phyloP scores from a whole-genome alignment of 169 alveolate species.

The Plasmodium gonderi region DNA sequence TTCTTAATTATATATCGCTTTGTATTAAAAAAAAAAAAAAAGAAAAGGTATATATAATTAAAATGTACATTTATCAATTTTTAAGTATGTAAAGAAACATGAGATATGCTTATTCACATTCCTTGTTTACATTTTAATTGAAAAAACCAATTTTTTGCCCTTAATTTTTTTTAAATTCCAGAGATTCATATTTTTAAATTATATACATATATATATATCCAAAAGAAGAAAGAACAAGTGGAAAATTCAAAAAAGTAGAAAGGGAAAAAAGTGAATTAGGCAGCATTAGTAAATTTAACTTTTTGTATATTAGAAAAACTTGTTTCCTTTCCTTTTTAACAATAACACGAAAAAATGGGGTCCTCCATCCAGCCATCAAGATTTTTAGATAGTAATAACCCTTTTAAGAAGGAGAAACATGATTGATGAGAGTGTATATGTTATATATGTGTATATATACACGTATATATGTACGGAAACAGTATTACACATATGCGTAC shows the following conservation, averaged over 20 bases:
- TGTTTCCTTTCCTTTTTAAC: background rate
- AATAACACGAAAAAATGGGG: slow-evolving; percentile 53
- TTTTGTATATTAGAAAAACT: background rate
- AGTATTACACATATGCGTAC: background rate
- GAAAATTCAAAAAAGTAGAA: background rate
- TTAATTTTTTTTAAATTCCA: background rate
- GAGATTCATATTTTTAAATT: background rate
- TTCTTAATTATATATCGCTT: background rate
- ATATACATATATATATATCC: too few species aligned
- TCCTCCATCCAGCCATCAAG: slow-evolving; percentile 72
- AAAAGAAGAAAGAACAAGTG: background rate
- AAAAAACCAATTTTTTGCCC: background rate
- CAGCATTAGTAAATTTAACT: background rate
- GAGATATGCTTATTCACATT: background rate
- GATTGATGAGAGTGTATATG: background rate
- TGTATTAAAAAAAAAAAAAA: background rate
- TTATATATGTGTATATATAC: background rate
- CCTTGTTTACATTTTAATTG: background rate
- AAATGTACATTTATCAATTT: background rate
- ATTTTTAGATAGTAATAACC: slow-evolving; percentile 71
- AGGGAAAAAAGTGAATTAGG: background rate
- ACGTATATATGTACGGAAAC: background rate
- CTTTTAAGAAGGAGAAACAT: background rate
- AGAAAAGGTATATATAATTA: background rate
- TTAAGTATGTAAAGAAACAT: background rate